These are phyloP conservation scores for Mucor circinelloides DNA, from an alignment of 371 early-diverging fungal genomes.

Conservation along the genomic window DNA sequence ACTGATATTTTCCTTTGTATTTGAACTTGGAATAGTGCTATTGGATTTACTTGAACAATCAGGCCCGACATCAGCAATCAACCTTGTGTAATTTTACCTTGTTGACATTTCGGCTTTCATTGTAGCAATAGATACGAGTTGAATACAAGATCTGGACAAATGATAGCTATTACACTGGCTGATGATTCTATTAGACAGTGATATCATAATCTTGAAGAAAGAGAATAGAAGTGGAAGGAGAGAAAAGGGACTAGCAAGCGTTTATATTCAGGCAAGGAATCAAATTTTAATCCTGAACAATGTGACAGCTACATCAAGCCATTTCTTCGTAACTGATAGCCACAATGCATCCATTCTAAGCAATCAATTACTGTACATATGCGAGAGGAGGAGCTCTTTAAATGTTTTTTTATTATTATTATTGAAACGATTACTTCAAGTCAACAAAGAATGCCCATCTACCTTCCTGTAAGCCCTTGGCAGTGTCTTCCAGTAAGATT, in stretches of 20 bases:
- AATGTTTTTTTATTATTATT: conserved; percentile 7
- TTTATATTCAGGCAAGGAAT: background rate
- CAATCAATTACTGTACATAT: background rate
- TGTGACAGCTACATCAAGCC: conserved; percentile 4
- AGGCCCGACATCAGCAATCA: background rate
- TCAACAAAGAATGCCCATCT: conserved; percentile 69
- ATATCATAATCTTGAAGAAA: conserved; percentile 3
- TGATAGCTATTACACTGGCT: conserved; percentile 1
- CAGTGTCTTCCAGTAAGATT: conserved; percentile 81
- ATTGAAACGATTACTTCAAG: conserved; percentile 21
- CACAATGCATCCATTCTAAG: background rate
- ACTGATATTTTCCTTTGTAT: background rate
- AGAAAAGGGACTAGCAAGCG: background rate
- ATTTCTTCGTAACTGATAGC: background rate
- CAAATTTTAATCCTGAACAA: background rate
- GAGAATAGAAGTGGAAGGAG: background rate
- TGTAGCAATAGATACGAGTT: background rate
- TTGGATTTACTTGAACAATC: background rate
- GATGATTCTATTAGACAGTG: background rate
- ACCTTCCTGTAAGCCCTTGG: conserved; percentile 74
- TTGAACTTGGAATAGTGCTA: background rate
- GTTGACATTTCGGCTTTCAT: background rate
- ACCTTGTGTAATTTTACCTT: background rate
- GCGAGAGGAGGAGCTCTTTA: background rate
- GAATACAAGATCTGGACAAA: background rate